Percentiles rank a stretch among this genome's conserved stretches.
phyloP scores from a whole-genome alignment of 257 asterid genomes.

The Lycium ferocissimum region DNA sequence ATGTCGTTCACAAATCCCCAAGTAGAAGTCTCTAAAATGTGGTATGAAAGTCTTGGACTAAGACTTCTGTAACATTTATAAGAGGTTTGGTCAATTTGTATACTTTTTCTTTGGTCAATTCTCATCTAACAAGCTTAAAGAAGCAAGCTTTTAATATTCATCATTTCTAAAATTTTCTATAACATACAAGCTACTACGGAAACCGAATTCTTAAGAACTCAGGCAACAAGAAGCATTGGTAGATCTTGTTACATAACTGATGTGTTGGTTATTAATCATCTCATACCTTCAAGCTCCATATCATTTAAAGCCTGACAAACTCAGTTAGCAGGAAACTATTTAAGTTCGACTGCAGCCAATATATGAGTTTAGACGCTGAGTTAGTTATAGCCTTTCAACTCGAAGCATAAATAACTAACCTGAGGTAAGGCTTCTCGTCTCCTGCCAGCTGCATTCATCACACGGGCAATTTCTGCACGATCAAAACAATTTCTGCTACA shows the following conservation, averaged over 20 bases:
- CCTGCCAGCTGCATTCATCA: slow-evolving; percentile 98
- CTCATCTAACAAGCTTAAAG: not conserved
- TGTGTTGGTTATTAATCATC: slow-evolving; percentile 15
- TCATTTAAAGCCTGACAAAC: slow-evolving; percentile 7
- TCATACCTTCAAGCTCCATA: slow-evolving; percentile 18
- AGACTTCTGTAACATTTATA: not conserved
- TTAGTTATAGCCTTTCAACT: not conserved
- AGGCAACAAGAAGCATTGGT: not conserved
- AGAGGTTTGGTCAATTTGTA: not conserved
- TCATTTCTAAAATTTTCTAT: not conserved
- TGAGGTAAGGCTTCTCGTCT: slow-evolving; percentile 92
- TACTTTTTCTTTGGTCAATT: slow-evolving; percentile 2
- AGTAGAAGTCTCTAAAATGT: slow-evolving; percentile 2
- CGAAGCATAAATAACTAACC: slow-evolving; percentile 53
- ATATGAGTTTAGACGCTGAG: not conserved
- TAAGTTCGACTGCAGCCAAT: not conserved
- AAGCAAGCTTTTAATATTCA: slow-evolving; percentile 18
- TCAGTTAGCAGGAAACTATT: not conserved
- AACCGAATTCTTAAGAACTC: not conserved
- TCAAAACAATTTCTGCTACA: slow-evolving; percentile 96
- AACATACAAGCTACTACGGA: not conserved
- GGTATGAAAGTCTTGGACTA: slow-evolving; percentile 23
- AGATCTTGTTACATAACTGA: slow-evolving; percentile 23
- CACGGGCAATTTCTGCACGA: slow-evolving; percentile 98
- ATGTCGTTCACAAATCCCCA: not conserved